These are phyloP conservation scores for Saraca asoca DNA, from an alignment of 331 rosid species.

Conservation along the genomic window DNA sequence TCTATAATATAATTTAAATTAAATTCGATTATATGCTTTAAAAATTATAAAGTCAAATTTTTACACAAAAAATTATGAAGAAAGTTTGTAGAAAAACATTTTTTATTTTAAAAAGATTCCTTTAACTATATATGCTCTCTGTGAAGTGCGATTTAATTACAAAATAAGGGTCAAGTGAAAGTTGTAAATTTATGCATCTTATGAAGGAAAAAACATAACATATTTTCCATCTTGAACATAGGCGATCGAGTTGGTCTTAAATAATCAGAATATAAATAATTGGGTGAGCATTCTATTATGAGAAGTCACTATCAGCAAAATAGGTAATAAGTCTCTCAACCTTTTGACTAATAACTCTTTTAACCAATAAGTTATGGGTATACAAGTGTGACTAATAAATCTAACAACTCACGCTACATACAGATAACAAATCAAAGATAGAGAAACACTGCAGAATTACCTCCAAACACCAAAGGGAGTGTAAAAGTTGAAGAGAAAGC, in stretches of 20 bases:
- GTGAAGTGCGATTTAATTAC: too few relatives aligned
- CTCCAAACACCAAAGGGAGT: constrained; percentile 30
- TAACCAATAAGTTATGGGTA: constrained; percentile 11
- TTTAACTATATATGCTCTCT: too few relatives aligned
- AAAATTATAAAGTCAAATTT: too few relatives aligned
- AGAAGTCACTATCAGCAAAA: constrained; percentile 38
- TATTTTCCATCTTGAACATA: too few relatives aligned
- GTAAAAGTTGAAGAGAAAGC: constrained; percentile 33
- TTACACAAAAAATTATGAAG: too few relatives aligned
- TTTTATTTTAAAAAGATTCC: too few relatives aligned
- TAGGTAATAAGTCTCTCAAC: constrained; percentile 42
- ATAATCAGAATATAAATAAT: background rate
- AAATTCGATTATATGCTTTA: too few relatives aligned
- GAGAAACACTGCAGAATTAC: constrained; percentile 32
- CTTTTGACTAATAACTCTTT: constrained; percentile 35
- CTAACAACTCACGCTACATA: constrained; percentile 29
- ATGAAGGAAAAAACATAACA: too few relatives aligned
- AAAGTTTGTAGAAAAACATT: too few relatives aligned
- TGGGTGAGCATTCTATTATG: constrained; percentile 15
- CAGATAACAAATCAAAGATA: constrained; percentile 9
- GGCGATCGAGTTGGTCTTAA: background rate
- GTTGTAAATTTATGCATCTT: too few relatives aligned
- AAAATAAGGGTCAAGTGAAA: too few relatives aligned
- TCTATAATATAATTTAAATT: too few relatives aligned
- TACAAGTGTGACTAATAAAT: constrained; percentile 5